A percentile compares a stretch with the other conserved stretches of the same genome.
Conservation (phyloP, 768 basidiomycete species). For the Mycena leptocephala region DNA sequence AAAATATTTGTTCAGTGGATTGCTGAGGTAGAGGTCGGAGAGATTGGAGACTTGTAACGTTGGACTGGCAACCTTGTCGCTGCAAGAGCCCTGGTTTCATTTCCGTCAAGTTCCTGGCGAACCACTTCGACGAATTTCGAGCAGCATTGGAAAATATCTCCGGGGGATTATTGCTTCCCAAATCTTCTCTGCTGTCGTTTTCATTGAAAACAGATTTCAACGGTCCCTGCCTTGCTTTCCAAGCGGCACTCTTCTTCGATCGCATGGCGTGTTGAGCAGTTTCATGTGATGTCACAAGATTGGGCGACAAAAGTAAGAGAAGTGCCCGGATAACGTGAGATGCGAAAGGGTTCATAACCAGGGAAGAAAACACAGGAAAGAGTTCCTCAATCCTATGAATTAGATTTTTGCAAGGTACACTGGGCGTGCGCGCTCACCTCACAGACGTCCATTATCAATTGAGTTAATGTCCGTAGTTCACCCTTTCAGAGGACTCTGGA, state of each 20-base stretch:
- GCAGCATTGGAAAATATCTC: slow-evolving; percentile 65
- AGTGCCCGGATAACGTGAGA: slow-evolving; percentile 92
- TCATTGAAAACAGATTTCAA: slow-evolving; percentile 86
- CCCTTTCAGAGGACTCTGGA: slow-evolving; percentile 69
- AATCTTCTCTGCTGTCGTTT: slow-evolving; percentile 55
- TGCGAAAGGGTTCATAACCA: slow-evolving; percentile 90
- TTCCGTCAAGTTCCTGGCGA: slow-evolving; percentile 69
- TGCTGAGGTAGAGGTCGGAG: slow-evolving; percentile 6
- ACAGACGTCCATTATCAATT: slow-evolving; percentile 75
- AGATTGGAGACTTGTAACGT: slow-evolving; percentile 72
- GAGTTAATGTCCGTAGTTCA: slow-evolving; percentile 78
- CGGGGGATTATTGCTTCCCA: slow-evolving; percentile 52
- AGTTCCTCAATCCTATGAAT: slow-evolving; percentile 71
- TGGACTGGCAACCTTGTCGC: slow-evolving; percentile 86
- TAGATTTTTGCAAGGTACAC: not conserved
- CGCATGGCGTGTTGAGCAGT: slow-evolving; percentile 65
- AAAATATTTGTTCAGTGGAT: slow-evolving; percentile 21
- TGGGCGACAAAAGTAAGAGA: slow-evolving; percentile 83
- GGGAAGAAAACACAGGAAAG: slow-evolving; percentile 69
- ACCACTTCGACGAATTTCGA: slow-evolving; percentile 66
- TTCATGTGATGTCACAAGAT: slow-evolving; percentile 59
- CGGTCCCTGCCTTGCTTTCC: slow-evolving; percentile 85
- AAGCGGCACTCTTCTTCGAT: slow-evolving; percentile 90
- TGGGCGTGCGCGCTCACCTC: slow-evolving; percentile 63
- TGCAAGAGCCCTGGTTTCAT: slow-evolving; percentile 85